Conservation (phyloP, 495 filamentous ascomycete genomes). For the Aspergillus ostianus region DNA sequence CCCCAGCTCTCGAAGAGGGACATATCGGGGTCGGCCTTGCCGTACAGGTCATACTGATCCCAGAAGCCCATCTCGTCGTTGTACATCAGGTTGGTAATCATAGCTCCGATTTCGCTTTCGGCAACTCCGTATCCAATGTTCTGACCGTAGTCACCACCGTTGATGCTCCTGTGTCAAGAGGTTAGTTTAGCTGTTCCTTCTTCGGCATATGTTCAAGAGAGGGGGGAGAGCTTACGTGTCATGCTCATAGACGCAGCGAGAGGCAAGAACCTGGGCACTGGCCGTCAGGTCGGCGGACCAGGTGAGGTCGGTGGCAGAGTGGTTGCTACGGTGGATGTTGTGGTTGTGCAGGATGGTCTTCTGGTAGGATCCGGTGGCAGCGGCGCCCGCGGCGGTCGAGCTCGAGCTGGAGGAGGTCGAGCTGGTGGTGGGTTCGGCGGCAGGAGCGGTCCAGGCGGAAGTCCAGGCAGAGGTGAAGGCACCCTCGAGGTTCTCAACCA, state of each 20-base stretch:
- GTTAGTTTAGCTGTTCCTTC: slow-evolving; percentile 11
- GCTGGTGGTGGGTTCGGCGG: slow-evolving; percentile 26
- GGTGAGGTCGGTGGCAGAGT: slow-evolving; percentile 61
- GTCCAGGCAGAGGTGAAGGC: slow-evolving; percentile 10
- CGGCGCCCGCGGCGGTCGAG: slow-evolving; percentile 19
- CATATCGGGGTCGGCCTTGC: slow-evolving; percentile 50
- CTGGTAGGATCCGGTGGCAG: slow-evolving; percentile 41
- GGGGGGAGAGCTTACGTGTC: slow-evolving; percentile 61
- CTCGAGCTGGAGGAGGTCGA: slow-evolving; percentile 23
- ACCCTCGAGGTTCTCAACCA: neutral
- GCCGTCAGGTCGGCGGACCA: slow-evolving; percentile 62
- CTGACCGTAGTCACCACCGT: slow-evolving; percentile 73
- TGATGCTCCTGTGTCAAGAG: slow-evolving; percentile 36
- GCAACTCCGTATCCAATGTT: slow-evolving; percentile 65
- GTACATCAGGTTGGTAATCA: slow-evolving; percentile 80
- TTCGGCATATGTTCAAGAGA: neutral
- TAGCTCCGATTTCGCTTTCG: slow-evolving; percentile 52
- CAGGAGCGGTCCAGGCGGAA: slow-evolving; percentile 17
- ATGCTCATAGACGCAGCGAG: slow-evolving; percentile 69
- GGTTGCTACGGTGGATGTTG: slow-evolving; percentile 83
- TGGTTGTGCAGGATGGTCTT: slow-evolving; percentile 63
- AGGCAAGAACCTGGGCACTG: slow-evolving; percentile 55
- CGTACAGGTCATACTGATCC: slow-evolving; percentile 38
- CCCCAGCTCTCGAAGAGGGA: slow-evolving; percentile 68
- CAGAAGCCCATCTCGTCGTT: slow-evolving; percentile 65